Evolutionary conservation across 2,329 filamentous ascomycete species (phyloP).

Genomic region (Alternaria sp.): DNA sequence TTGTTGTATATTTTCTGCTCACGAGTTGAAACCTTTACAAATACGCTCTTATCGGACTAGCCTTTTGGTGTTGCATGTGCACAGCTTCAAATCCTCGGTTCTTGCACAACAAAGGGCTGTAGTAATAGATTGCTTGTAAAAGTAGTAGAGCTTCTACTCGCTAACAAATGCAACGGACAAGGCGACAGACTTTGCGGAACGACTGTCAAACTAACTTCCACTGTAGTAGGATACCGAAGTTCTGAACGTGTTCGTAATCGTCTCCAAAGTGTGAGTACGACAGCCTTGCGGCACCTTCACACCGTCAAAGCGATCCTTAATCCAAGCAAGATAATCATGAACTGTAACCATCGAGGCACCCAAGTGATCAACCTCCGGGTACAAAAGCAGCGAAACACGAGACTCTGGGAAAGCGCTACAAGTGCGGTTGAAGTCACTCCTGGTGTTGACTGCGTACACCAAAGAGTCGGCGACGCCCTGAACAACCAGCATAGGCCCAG

Average conservation of each 20-base stretch:
- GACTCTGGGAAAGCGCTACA: not conserved
- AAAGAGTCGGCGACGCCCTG: not conserved
- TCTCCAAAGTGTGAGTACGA: not conserved
- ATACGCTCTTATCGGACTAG: not conserved
- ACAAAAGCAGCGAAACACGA: not conserved
- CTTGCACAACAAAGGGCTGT: not conserved
- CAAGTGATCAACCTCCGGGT: not conserved
- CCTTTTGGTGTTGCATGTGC: not conserved
- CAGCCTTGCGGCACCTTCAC: not conserved
- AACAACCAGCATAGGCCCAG: not conserved
- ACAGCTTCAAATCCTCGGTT: not conserved
- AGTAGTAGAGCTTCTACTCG: not conserved
- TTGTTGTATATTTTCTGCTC: not conserved
- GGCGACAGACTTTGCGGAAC: not conserved
- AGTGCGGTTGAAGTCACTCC: not conserved
- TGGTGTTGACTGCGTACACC: not conserved
- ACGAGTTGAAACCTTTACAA: not conserved
- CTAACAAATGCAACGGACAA: accelerated
- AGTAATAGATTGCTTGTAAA: accelerated
- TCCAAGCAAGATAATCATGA: not conserved
- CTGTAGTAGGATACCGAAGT: not conserved
- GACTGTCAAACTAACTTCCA: not conserved
- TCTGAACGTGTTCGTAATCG: not conserved
- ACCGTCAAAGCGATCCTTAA: not conserved
- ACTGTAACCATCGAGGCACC: not conserved